Base-by-base conservation (phyloP, 306 rosid species). In the Quercus agrifolia region DNA sequence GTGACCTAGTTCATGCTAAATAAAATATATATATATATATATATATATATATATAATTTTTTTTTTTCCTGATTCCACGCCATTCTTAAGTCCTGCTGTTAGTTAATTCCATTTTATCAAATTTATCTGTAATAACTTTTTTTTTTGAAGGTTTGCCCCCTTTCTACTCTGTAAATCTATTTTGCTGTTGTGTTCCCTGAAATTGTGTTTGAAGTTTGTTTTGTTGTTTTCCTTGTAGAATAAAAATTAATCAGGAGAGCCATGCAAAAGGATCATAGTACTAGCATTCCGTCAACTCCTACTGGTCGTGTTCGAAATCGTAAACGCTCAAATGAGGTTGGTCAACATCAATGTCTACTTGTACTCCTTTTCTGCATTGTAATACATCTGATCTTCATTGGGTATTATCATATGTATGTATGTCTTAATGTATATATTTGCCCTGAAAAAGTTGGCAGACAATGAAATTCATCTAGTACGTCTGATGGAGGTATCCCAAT, bases 261-360 rank as follows among this genome's bases (percentile, higher is more conserved):
- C 52, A 92, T 92, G 97, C 91, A 91, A 67, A 89, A 77, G 68
- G 96, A 91, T 78, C 79, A 77, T 74, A 75, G 77, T 81, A 46
- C 80, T 6, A 77, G 78, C 75, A 20, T 70, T 38, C 75, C 89
- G 8, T 68, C 88, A 69, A 63, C 79, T 56, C 76, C 93, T 15
- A 56, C 81, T 30, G 71, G 75, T 64, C 90, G 94, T 46, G 73
- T 78, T 74, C 87, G 97, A 86, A 90, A 92, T 73, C 94, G 96
- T 8, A 89, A 74, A 81, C 97, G 97, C 76, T 87, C 97, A 74
- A 86, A 83, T 83, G 97, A 91, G 97, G 97, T 92, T 79, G 69
- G 54, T 49, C 54, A 49, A 49, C 54, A 12, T 49, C 14, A 49
- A 49, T 49, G 54, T 49, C 54, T 49, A 49, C 1, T 10, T 49